phyloP scores from a whole-genome alignment of 2,329 filamentous ascomycete genomes.

The Knufia fluminis region DNA sequence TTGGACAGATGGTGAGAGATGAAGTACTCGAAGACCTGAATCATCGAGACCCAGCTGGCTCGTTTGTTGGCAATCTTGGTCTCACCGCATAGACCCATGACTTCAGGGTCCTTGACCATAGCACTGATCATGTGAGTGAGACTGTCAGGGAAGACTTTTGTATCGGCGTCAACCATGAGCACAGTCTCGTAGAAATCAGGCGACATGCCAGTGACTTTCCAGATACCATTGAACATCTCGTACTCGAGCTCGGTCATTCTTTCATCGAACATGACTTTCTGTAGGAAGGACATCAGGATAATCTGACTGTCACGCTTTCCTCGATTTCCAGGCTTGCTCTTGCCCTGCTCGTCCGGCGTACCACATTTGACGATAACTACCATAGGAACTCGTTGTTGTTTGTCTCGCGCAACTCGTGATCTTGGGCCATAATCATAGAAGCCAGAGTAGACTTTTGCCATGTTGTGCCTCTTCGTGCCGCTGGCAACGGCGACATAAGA shows the following conservation, averaged over 20 bases:
- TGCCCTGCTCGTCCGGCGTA: conserved; percentile 72
- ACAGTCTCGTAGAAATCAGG: conserved; percentile 97
- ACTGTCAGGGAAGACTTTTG: conserved; percentile 97
- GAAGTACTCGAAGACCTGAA: conserved; percentile 95
- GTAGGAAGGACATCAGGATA: conserved; percentile 97
- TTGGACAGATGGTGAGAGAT: conserved; percentile 96
- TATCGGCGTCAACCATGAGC: conserved; percentile 98
- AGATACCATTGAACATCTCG: conserved; percentile 98
- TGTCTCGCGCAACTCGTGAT: conserved; percentile 69
- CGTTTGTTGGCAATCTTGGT: conserved; percentile 99
- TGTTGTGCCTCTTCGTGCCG: conserved; percentile 96
- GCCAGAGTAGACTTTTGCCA: conserved; percentile 96
- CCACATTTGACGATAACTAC: conserved; percentile 93
- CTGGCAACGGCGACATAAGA: conserved; percentile 95
- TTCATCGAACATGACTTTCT: conserved; percentile 99
- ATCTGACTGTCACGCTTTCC: conserved; percentile 99
- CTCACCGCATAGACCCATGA: conserved; percentile 98
- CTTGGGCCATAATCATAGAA: conserved; percentile 93
- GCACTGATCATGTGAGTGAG: conserved; percentile 98
- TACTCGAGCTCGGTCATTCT: conserved; percentile 99
- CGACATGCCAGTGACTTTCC: conserved; percentile 97
- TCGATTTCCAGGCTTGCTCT: conserved; percentile 87
- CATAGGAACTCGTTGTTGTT: conserved; percentile 96
- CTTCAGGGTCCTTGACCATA: conserved; percentile 97
- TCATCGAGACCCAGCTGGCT: conserved; percentile 88